These are phyloP conservation scores for Cryptococcus hybrid DNA, from an alignment of 1,284 basidiomycete genomes.

Conservation along the genomic window DNA sequence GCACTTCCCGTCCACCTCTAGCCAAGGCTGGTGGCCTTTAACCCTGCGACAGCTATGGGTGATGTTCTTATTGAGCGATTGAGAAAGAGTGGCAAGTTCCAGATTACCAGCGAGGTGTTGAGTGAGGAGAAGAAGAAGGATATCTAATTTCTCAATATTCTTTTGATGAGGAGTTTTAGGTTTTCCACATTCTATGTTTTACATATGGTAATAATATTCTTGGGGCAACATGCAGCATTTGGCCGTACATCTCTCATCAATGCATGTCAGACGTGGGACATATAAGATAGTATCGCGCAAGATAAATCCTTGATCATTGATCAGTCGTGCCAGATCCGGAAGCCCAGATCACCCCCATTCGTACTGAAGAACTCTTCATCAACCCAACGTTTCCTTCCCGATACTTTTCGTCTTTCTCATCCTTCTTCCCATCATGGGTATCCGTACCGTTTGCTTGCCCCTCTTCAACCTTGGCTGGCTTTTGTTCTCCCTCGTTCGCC, in stretches of 20 bases:
- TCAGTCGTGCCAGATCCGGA: slow-evolving; percentile 33
- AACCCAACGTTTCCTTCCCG: slow-evolving; percentile 4
- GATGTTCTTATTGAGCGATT: slow-evolving; percentile 66
- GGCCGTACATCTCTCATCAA: too few relatives aligned
- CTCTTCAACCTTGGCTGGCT: not conserved
- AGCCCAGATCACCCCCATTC: slow-evolving; percentile 24
- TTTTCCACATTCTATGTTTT: too few relatives aligned
- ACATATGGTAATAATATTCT: too few relatives aligned
- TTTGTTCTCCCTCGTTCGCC: not conserved
- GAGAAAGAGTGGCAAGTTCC: slow-evolving; percentile 24
- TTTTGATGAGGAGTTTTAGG: too few relatives aligned
- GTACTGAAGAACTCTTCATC: slow-evolving; percentile 20
- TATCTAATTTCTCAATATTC: too few relatives aligned
- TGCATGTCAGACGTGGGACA: too few relatives aligned
- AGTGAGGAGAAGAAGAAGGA: not conserved
- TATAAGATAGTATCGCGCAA: too few relatives aligned
- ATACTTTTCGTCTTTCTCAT: not conserved
- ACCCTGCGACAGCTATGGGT: slow-evolving; percentile 69
- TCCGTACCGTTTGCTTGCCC: not conserved
- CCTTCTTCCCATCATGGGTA: slow-evolving; percentile 1
- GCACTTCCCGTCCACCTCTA: slow-evolving; percentile 57
- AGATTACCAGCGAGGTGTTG: slow-evolving; percentile 23
- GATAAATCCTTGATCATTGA: too few relatives aligned
- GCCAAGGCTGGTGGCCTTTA: slow-evolving; percentile 60
- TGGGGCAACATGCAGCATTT: too few relatives aligned